These are phyloP conservation scores for Hortaea sp. DNA, from an alignment of 2,329 filamentous ascomycete genomes.

Conservation along the genomic window DNA sequence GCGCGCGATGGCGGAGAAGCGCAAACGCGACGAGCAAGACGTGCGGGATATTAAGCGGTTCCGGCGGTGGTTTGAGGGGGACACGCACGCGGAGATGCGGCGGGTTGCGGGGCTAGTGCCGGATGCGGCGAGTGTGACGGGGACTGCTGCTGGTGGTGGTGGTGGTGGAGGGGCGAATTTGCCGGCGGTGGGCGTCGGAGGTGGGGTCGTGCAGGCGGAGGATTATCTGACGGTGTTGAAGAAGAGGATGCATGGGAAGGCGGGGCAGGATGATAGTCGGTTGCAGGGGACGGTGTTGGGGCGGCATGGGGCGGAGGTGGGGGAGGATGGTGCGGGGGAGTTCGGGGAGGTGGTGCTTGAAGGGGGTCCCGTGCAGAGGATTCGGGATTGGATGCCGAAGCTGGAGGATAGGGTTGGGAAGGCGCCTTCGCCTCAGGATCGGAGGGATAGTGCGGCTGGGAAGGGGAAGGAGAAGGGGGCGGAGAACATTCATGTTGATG, in stretches of 20 bases:
- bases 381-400: constrained; percentile 52
- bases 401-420: constrained; percentile 1
- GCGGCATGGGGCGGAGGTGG: constrained; percentile 26
- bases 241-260: constrained; percentile 71
- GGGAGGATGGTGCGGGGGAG: constrained; percentile 42
- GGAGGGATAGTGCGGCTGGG: not conserved
- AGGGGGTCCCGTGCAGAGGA: constrained; percentile 58
- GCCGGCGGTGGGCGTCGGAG: constrained; percentile 31
- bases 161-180: not conserved
- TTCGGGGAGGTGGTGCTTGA: constrained; percentile 65
- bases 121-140: constrained; percentile 24
- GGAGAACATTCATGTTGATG: not conserved
- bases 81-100: constrained; percentile 67
- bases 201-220: constrained; percentile 31
- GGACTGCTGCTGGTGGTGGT: constrained; percentile 36
- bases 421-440: not conserved
- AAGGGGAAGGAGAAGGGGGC: not conserved
- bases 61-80: constrained; percentile 65
- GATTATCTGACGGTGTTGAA: constrained; percentile 55
- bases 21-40: constrained; percentile 56
- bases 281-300: constrained; percentile 80
- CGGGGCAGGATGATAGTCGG: constrained; percentile 75
- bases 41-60: constrained; percentile 68
- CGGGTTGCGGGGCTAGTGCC: constrained; percentile 59
- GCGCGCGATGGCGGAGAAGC: constrained; percentile 29